These are phyloP conservation scores for Melaleuca quinquenervia DNA, from an alignment of 345 rosid species.

Conservation along the genomic window DNA sequence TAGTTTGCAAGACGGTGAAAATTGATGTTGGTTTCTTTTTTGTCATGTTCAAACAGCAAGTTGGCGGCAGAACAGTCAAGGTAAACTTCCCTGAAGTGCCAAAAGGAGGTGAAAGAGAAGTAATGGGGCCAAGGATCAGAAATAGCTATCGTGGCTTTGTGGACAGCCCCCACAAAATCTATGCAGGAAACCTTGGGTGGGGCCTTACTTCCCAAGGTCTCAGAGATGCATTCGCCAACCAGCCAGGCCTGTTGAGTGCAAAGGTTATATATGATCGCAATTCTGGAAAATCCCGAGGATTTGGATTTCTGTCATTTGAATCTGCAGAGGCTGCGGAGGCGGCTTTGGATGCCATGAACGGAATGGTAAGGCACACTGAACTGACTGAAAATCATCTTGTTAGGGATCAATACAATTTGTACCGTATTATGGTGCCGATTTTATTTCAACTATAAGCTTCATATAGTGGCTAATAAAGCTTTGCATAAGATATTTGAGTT, in stretches of 20 bases:
- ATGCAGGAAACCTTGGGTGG: constrained; percentile 93
- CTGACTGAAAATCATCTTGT: background rate
- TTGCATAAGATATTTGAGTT: background rate
- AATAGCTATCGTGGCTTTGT: constrained; percentile 39
- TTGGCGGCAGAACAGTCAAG: constrained; percentile 72
- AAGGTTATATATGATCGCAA: constrained; percentile 67
- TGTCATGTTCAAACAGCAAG: constrained; percentile 37
- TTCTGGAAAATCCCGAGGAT: constrained; percentile 76
- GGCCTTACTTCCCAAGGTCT: constrained; percentile 60
- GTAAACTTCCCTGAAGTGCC: constrained; percentile 98
- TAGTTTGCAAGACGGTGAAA: background rate
- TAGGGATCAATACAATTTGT: background rate
- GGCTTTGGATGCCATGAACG: constrained; percentile 61
- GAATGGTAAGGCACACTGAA: constrained; percentile 38
- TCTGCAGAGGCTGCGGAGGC: constrained; percentile 50
- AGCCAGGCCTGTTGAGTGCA: constrained; percentile 73
- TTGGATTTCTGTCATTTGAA: constrained; percentile 74
- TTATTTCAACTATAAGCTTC: background rate
- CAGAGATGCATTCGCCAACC: constrained; percentile 55
- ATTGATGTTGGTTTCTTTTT: background rate
- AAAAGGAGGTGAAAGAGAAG: constrained; percentile 78
- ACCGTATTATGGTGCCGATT: background rate
- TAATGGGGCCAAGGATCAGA: constrained; percentile 49
- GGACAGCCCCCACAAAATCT: constrained; percentile 80
- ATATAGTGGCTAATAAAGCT: background rate